These are phyloP conservation scores for Naumovozyma castellii DNA, from an alignment of 805 yeast genomes.

Conservation along the genomic window DNA sequence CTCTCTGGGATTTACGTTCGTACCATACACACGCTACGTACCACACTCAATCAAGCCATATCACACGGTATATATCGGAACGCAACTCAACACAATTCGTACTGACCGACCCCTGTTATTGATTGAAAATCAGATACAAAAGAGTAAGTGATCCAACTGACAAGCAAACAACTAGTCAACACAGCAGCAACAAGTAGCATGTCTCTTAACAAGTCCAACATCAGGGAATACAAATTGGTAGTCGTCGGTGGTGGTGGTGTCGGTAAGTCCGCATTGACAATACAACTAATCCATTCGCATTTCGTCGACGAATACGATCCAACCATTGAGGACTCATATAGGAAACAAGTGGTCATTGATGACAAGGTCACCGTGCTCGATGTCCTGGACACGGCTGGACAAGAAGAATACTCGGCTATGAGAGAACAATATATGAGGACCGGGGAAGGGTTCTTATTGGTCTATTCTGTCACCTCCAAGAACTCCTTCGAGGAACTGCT, in stretches of 20 bases:
- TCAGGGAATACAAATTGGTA: conserved; percentile 80
- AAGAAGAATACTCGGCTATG: conserved; percentile 91
- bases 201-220: conserved; percentile 26
- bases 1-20: too few relatives aligned
- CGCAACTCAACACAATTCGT: too few relatives aligned
- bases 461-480: conserved; percentile 78
- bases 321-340: conserved; percentile 85
- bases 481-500: conserved; percentile 77
- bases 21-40: too few relatives aligned
- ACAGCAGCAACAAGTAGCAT: conserved; percentile 2
- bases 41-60: too few relatives aligned
- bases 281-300: conserved; percentile 87
- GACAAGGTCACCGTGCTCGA: conserved; percentile 70
- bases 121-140: too few relatives aligned
- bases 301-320: conserved; percentile 98
- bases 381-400: conserved; percentile 96
- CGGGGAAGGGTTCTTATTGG: conserved; percentile 88
- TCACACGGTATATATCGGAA: too few relatives aligned
- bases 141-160: too few relatives aligned
- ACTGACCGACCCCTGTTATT: too few relatives aligned
- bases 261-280: conserved; percentile 93
- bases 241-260: conserved; percentile 99
- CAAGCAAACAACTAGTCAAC: background rate
- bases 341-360: conserved; percentile 82
- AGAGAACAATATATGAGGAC: conserved; percentile 92